These are phyloP conservation scores for Ceratobasidium sp. DNA, from an alignment of 1,284 basidiomycete genomes.

Conservation along the genomic window DNA sequence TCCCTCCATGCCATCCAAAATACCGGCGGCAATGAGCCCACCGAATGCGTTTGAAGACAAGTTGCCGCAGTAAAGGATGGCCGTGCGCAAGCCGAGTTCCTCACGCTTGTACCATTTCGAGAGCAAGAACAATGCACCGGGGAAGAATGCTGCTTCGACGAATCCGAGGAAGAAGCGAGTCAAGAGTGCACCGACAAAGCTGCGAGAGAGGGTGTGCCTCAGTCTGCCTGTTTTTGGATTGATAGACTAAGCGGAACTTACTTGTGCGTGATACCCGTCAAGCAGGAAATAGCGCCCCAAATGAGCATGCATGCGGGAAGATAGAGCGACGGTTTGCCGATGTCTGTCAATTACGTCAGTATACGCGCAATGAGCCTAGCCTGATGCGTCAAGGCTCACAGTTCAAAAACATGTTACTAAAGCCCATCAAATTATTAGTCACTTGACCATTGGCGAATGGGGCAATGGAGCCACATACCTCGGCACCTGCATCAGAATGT, in stretches of 20 bases:
- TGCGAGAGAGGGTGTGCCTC: constrained; percentile 48
- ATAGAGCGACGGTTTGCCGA: constrained; percentile 76
- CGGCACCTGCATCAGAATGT: constrained; percentile 80
- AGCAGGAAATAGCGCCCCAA: constrained; percentile 72
- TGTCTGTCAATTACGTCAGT: constrained; percentile 43
- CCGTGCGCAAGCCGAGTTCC: constrained; percentile 74
- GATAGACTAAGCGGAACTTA: constrained; percentile 46
- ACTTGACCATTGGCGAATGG: not conserved
- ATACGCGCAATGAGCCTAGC: not conserved
- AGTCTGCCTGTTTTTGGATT: constrained; percentile 41
- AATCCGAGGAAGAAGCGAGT: constrained; percentile 78
- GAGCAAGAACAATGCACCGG: constrained; percentile 68
- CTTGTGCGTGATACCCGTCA: constrained; percentile 68
- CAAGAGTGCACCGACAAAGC: constrained; percentile 71
- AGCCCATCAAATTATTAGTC: not conserved
- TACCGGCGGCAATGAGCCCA: constrained; percentile 77
- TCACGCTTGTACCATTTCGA: constrained; percentile 75
- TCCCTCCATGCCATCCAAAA: constrained; percentile 58
- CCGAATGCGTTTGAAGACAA: constrained; percentile 86
- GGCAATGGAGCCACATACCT: constrained; percentile 58
- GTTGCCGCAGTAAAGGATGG: constrained; percentile 73
- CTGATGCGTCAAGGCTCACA: constrained; percentile 45
- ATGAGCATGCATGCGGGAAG: constrained; percentile 72
- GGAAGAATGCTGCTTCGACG: constrained; percentile 70
- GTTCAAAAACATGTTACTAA: constrained; percentile 76